Percentiles rank a stretch among this genome's conserved stretches.
Conservation (phyloP, 2,329 filamentous ascomycete genomes). For the Botrytis hyacinthi region DNA sequence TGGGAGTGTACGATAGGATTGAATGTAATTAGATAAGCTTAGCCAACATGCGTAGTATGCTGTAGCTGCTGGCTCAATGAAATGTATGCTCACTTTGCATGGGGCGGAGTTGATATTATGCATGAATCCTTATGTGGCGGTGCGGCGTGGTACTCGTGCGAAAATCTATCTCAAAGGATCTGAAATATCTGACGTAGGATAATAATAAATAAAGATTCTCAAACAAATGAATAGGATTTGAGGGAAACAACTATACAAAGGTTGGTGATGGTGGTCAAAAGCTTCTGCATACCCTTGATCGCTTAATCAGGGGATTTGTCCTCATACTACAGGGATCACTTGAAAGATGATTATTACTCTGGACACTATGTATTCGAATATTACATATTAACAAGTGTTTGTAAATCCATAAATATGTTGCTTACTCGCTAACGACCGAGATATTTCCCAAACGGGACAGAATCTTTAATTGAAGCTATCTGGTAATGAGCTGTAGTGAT, state of each 20-base stretch:
- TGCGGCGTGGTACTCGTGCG: conserved; percentile 14
- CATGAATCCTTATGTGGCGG: conserved; percentile 18
- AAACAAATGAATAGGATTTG: neutral
- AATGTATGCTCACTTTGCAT: neutral
- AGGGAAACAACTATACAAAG: neutral
- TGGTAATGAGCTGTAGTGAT: neutral
- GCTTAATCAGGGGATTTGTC: conserved; percentile 5
- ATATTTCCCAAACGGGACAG: neutral
- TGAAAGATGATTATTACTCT: neutral
- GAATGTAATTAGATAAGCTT: neutral
- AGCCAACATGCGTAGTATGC: neutral
- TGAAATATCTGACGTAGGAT: conserved; percentile 7
- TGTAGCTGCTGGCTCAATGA: neutral
- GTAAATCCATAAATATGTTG: neutral
- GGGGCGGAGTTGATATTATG: conserved; percentile 10
- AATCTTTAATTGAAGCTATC: neutral
- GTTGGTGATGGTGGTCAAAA: neutral
- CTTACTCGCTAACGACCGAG: neutral
- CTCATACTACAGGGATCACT: neutral
- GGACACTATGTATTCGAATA: neutral
- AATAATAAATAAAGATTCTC: neutral
- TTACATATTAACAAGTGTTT: neutral
- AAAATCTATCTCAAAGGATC: neutral
- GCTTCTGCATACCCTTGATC: neutral
- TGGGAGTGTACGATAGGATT: neutral